Base-by-base conservation (phyloP, 352 stramenopile species). In the Phytophthora sp. region DNA sequence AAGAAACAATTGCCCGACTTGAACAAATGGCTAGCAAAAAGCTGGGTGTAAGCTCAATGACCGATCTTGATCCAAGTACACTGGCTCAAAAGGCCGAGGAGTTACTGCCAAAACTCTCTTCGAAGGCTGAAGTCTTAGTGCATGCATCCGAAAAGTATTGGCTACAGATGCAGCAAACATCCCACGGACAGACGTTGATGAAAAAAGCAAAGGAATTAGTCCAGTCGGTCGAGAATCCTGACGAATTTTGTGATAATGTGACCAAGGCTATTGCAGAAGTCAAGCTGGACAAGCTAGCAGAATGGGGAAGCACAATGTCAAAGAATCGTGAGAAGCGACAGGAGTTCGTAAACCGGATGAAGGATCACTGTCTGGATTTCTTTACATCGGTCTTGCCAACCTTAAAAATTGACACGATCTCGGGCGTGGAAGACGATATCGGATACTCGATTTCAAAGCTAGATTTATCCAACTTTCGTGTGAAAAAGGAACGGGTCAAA, bases 401-500 rank as follows among this genome's bases (percentile, higher is more conserved):
- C 28, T 91, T 95, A 51, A 88, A 93, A 56, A 62, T 95, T 27
- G 84, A 94, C 49, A 92, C 82, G 32, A 92, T 95, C 59, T 76
- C 79, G 11, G 87, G 87, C 9, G 69, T 90, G 4, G 80, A 94
- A 64, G 87, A 95, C 51, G 77, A 79, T 12, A 66, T 94, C 13
- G 83, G 80, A 26, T 95, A 95, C 39, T 89, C 87, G 3, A 65
- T 95, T 18, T 89, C 84, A 9, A 85, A 88, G 3, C 52, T 95
- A 7, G 87, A 95, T 63, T 55, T 95, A 28, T 94, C 84, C 5
- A 89, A 92, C 54, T 93, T 95, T 31, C 72, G 74, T 11, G 82
- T 95, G n/a, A 76, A 70, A n/a, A 95, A 95, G 45, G 87, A 95
- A 42, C 77, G 82, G n/a, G 84, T 94, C 12, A 91, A 88, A 49